Evolutionary conservation across 805 yeast genomes (phyloP).

Genomic region (Ogataea kodamae): DNA sequence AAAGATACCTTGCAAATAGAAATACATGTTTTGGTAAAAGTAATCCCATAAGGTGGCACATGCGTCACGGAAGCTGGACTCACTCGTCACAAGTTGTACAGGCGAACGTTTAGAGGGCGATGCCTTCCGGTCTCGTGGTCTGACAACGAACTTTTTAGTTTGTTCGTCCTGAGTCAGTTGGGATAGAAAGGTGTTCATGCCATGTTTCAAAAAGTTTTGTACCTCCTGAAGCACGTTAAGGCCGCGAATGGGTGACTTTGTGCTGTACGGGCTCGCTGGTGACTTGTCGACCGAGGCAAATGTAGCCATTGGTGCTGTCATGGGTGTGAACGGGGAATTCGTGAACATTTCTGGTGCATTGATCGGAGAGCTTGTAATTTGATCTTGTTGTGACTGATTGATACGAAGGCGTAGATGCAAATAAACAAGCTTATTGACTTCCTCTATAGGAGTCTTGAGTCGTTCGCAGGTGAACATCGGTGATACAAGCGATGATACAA

Average conservation of each 20-base stretch:
- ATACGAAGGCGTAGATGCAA: slow-evolving; percentile 31
- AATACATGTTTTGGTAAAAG: slow-evolving; percentile 52
- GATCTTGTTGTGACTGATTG: slow-evolving; percentile 8
- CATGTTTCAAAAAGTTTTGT: slow-evolving; percentile 41
- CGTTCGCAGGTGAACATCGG: slow-evolving; percentile 50
- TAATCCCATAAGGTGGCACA: slow-evolving; percentile 51
- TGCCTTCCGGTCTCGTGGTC: slow-evolving; percentile 11
- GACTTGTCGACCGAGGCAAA: slow-evolving; percentile 19
- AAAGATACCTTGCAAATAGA: slow-evolving; percentile 58
- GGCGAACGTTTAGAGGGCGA: slow-evolving; percentile 27
- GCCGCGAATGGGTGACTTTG: slow-evolving; percentile 22
- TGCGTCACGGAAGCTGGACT: slow-evolving; percentile 31
- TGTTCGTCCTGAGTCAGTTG: slow-evolving; percentile 28
- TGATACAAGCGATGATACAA: slow-evolving; percentile 39
- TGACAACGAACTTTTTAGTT: slow-evolving; percentile 30
- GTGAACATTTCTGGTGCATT: slow-evolving; percentile 9
- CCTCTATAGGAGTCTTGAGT: slow-evolving; percentile 53
- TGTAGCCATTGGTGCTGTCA: slow-evolving; percentile 24
- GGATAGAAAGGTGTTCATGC: slow-evolving; percentile 33
- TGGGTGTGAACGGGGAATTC: slow-evolving; percentile 16
- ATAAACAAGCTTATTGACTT: slow-evolving; percentile 46
- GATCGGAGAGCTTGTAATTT: slow-evolving; percentile 11
- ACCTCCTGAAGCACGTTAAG: slow-evolving; percentile 43
- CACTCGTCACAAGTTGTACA: slow-evolving; percentile 22
- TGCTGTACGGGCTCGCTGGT: slow-evolving; percentile 17